Percentiles rank a stretch among this genome's conserved stretches.
phyloP scores from a whole-genome alignment of 179 eudicot genomes.

The Heliamphora pulchella region DNA sequence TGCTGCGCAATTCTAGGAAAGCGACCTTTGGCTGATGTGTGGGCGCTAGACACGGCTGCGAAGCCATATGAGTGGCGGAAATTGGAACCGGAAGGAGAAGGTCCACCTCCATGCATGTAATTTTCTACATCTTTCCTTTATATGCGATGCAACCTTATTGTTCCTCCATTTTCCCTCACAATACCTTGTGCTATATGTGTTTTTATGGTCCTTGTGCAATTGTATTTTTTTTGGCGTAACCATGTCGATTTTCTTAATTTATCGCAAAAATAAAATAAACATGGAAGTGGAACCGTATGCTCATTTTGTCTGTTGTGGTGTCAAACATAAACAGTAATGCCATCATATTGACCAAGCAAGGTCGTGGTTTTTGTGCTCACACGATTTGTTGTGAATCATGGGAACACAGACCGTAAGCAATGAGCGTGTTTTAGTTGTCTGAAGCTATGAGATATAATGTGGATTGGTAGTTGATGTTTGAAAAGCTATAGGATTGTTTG shows the following conservation, averaged over 20 bases:
- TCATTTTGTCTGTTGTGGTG: neutral
- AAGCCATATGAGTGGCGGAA: constrained; percentile 99
- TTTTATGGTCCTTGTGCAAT: neutral
- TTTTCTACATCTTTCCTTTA: constrained; percentile 10
- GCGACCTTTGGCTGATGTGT: constrained; percentile 97
- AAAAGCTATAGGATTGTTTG: neutral
- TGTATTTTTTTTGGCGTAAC: no score
- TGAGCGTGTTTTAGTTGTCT: neutral
- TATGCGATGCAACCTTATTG: constrained; percentile 1
- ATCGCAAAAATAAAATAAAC: neutral
- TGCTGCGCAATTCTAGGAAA: constrained; percentile 50
- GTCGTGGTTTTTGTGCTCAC: neutral
- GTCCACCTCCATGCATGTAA: constrained; percentile 99
- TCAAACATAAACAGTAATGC: neutral
- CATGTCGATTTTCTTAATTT: neutral
- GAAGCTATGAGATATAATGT: neutral
- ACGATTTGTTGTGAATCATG: neutral
- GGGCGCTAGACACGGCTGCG: constrained; percentile 99
- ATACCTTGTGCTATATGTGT: neutral
- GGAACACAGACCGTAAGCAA: no score
- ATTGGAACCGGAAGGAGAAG: constrained; percentile 99
- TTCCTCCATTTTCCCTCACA: neutral
- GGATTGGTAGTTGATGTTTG: neutral
- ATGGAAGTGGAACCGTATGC: neutral
- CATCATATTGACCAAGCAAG: neutral